A percentile compares a stretch with the other conserved stretches of the same genome.
These are phyloP conservation scores for Fonsecaea nubica DNA, from an alignment of 2,329 filamentous ascomycete species.

Conservation along the genomic window DNA sequence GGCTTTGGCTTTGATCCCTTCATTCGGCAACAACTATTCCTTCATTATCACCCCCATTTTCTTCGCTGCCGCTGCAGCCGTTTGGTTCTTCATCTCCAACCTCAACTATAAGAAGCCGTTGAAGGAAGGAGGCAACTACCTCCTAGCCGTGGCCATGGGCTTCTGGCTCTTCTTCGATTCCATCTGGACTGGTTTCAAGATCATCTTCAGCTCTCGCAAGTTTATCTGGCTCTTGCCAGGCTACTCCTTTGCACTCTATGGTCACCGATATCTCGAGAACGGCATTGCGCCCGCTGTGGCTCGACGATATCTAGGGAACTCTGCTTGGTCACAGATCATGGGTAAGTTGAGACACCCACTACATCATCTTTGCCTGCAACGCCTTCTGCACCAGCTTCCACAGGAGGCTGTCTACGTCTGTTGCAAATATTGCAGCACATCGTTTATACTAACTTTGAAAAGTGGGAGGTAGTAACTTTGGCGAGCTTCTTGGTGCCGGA, in stretches of 20 bases:
- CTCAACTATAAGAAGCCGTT: conserved; percentile 43
- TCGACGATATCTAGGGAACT: conserved; percentile 55
- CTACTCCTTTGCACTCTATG: conserved; percentile 59
- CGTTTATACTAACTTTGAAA: background rate
- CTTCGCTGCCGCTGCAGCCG: conserved; percentile 51
- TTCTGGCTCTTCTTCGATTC: conserved; percentile 56
- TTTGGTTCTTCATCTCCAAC: conserved; percentile 58
- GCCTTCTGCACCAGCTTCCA: background rate
- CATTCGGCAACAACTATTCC: conserved; percentile 59
- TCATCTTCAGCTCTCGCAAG: conserved; percentile 56
- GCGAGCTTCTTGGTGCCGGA: conserved; percentile 57
- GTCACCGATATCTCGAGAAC: conserved; percentile 60
- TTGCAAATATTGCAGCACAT: background rate
- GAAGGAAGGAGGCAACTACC: conserved; percentile 43
- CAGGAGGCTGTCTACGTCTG: background rate
- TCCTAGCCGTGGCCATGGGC: conserved; percentile 49
- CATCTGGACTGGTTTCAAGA: conserved; percentile 54
- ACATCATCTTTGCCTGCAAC: background rate
- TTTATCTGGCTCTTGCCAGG: conserved; percentile 60
- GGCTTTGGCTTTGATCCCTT: conserved; percentile 58
- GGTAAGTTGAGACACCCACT: background rate
- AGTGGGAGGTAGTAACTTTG: conserved; percentile 59
- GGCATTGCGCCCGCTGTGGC: conserved; percentile 56
- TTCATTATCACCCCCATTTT: conserved; percentile 60
- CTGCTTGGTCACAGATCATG: conserved; percentile 59